Conservation (phyloP, 192 early-diverging fungal species). For the Coemansia sp. region DNA sequence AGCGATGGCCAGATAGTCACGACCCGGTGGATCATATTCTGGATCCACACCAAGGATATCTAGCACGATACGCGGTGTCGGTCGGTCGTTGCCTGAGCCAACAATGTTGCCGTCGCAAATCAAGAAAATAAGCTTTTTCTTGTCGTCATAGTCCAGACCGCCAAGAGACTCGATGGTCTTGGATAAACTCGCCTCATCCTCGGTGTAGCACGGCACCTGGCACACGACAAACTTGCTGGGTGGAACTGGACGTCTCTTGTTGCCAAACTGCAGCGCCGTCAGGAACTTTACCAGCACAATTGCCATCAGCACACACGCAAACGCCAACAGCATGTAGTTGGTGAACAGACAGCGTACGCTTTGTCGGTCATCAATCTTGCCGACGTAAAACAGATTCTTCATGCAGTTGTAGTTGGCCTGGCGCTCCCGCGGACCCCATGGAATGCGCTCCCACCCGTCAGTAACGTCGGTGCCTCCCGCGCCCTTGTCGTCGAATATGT, state of each 20-base stretch:
- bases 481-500: slow-evolving; percentile 61
- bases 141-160: slow-evolving; percentile 76
- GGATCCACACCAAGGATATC: slow-evolving; percentile 87
- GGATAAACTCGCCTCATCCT: slow-evolving; percentile 77
- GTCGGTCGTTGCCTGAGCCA: slow-evolving; percentile 90
- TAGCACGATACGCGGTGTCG: slow-evolving; percentile 88
- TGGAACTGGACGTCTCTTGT: slow-evolving; percentile 69
- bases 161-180: slow-evolving; percentile 84
- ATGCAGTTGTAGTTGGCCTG: slow-evolving; percentile 70
- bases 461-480: slow-evolving; percentile 54
- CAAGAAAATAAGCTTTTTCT: slow-evolving; percentile 82
- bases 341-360: slow-evolving; percentile 75
- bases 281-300: slow-evolving; percentile 84
- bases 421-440: slow-evolving; percentile 18
- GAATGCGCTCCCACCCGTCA: slow-evolving; percentile 46
- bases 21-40: slow-evolving; percentile 68
- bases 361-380: slow-evolving; percentile 76
- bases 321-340: slow-evolving; percentile 81
- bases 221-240: slow-evolving; percentile 94
- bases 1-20: slow-evolving; percentile 81
- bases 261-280: slow-evolving; percentile 71
- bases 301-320: slow-evolving; percentile 68
- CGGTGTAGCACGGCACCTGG: slow-evolving; percentile 94
- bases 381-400: slow-evolving; percentile 84
- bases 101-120: slow-evolving; percentile 88